Evolutionary conservation across 1,284 basidiomycete species (phyloP), one percentile per base, ranked within the genome.

Genomic region (Vanrija sp.): DNA sequence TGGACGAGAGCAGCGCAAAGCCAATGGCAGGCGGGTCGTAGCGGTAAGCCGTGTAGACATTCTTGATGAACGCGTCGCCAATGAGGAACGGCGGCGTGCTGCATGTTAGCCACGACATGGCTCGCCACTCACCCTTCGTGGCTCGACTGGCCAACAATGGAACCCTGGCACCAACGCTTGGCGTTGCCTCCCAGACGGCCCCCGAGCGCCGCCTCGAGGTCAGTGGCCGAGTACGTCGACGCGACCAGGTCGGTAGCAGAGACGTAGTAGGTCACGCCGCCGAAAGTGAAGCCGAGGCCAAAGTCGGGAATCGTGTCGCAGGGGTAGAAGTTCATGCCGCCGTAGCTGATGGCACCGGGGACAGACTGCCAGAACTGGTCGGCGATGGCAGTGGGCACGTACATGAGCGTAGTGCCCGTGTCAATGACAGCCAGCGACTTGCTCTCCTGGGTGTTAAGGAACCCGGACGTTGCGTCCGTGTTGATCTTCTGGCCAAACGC

Each of bases 1-100:
- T 6, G 20, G 41, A 23, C 41, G 22, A 42, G 14, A 16, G 65
- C 16, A 61, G 66, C 8, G 78, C 78, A 55, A 80, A 79, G 3
- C 78, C 78, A 39, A 79, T 73, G 0, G 75, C 71, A 0, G 77
- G 55, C 0, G 78, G 77, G 50, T 73, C 72, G 60, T 75, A 77
- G 51, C 77, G 66, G 66, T 71, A 78, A 9, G 71, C 67, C 5
- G 77, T 73, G 65, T 80, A 79, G 27, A 79, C 78, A 54, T 78
- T 79, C 71, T 89, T 89, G 47, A 98, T 81, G 81, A 98, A 97
- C 0, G 89, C 88, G 67, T 94, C 92, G 18, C 94, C 94, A 41
- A 96, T 78, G 62, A 97, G 94, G 88, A 89, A 95, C 16, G 36
- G 19, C 12, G 14, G 19, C 20, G 19, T 12, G 10, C 12, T 14